Evolutionary conservation across 768 basidiomycete genomes (phyloP).

Genomic region (Lanmaoa pseudosensibilis): DNA sequence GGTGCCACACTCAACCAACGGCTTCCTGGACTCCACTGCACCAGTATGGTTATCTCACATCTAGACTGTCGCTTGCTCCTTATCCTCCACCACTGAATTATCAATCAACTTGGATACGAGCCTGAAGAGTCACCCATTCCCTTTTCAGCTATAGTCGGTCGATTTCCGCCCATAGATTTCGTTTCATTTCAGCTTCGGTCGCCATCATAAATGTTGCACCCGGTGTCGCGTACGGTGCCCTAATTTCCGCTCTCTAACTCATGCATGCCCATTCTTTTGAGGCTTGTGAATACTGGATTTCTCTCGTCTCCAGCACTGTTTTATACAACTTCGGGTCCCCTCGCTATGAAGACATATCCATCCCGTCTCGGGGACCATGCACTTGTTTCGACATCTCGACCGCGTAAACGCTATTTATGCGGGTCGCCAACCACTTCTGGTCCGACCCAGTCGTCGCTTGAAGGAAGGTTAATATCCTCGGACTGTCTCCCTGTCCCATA

Average conservation of each 20-base stretch:
- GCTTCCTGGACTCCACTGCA: slow-evolving; percentile 45
- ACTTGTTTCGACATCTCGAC: slow-evolving; percentile 30
- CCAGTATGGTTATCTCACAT: slow-evolving; percentile 41
- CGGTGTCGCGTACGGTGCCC: slow-evolving; percentile 34
- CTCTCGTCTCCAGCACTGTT: slow-evolving; percentile 24
- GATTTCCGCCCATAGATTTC: slow-evolving; percentile 28
- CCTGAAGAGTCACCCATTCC: slow-evolving; percentile 33
- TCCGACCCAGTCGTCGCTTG: slow-evolving; percentile 27
- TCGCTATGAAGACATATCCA: slow-evolving; percentile 59
- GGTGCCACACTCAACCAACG: slow-evolving; percentile 37
- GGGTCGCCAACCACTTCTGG: slow-evolving; percentile 16
- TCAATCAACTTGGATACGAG: slow-evolving; percentile 52
- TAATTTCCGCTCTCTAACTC: slow-evolving; percentile 42
- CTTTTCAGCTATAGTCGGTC: slow-evolving; percentile 7
- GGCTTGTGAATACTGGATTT: slow-evolving; percentile 39
- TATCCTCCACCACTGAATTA: slow-evolving; percentile 43
- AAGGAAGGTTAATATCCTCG: slow-evolving; percentile 33
- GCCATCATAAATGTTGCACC: slow-evolving; percentile 33
- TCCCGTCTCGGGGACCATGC: slow-evolving; percentile 54
- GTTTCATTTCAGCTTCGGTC: slow-evolving; percentile 20
- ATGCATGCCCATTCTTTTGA: slow-evolving; percentile 34
- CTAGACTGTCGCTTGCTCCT: slow-evolving; percentile 45
- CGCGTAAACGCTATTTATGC: slow-evolving; percentile 35
- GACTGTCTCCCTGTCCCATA: slow-evolving; percentile 31
- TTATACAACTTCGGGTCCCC: slow-evolving; percentile 28